phyloP scores from a whole-genome alignment of 2,329 filamentous ascomycete species.

The Claviceps maximensis region DNA sequence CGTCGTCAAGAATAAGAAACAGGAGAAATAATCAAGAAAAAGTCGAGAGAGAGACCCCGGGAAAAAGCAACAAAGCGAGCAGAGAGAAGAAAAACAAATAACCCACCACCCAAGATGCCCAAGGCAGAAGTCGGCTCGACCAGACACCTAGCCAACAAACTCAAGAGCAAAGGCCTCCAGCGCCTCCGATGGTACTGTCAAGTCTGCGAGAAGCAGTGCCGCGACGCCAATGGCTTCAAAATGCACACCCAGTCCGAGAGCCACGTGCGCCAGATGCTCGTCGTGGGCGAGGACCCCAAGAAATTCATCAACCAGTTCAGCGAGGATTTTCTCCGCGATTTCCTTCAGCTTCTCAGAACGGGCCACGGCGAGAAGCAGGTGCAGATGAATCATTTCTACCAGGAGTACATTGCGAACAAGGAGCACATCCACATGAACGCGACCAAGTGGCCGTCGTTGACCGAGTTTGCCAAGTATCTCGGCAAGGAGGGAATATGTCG shows the following conservation, averaged over 20 bases:
- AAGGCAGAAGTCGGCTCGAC: slow-evolving; percentile 84
- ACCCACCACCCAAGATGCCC: slow-evolving; percentile 48
- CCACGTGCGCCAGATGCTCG: slow-evolving; percentile 77
- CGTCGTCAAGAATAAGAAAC: background rate
- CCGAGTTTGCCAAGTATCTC: slow-evolving; percentile 79
- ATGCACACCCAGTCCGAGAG: slow-evolving; percentile 75
- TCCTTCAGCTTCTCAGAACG: slow-evolving; percentile 63
- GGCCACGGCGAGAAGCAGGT: slow-evolving; percentile 85
- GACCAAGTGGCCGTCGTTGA: slow-evolving; percentile 76
- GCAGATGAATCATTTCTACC: slow-evolving; percentile 86
- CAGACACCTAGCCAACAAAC: slow-evolving; percentile 83
- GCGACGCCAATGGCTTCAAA: slow-evolving; percentile 86
- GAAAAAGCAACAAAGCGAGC: background rate
- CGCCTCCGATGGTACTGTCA: slow-evolving; percentile 86
- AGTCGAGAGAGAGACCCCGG: too few relatives aligned
- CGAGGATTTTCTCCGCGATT: slow-evolving; percentile 69
- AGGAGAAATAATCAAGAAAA: background rate
- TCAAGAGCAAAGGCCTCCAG: slow-evolving; percentile 69
- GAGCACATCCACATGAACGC: slow-evolving; percentile 89
- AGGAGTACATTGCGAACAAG: slow-evolving; percentile 70
- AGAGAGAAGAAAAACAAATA: background rate
- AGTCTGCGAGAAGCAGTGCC: slow-evolving; percentile 51
- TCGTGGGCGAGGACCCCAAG: slow-evolving; percentile 77
- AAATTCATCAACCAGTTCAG: slow-evolving; percentile 74
- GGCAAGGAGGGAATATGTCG: slow-evolving; percentile 77